Evolutionary conservation across 2,329 filamentous ascomycete genomes (phyloP), one percentile per base, ranked within the genome.

Genomic region (Trichoderma sp.): DNA sequence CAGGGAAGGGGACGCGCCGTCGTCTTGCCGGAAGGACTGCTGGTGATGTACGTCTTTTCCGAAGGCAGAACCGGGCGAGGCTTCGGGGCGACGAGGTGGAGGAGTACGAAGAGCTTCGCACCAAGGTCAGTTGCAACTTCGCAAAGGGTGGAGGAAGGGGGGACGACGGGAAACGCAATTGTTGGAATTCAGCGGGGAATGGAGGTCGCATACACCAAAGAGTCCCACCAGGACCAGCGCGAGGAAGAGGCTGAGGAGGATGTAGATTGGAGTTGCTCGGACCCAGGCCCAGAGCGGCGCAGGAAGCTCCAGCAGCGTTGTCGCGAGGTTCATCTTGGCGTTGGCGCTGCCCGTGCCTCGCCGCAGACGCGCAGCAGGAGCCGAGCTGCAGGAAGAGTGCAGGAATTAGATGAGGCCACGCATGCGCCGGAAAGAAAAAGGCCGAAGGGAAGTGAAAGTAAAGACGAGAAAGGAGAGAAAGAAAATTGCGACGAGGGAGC

Each of bases 1-100:
- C 91, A 97, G 12, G 93, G 90, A 30, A 97, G 82, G 69, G 78
- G 75, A 80, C 86, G 69, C 6, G 76, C 72, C 0, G 68, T 47
- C 12, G 75, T 74, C 26, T 71, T 71, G 14, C 81, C 80, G 70
- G 89, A 82, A 47, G 88, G 83, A 44, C 87, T 81, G 47, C 92
- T 89, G 4, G 92, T 96, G 56, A 87, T 84, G 81, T 94, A 99
- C 44, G 84, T 88, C 80, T 95, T 97, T 76, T 99, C 95, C 39
- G 91, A 92, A 4, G 85, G 82, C 41, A 88, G 82, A 2, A 91
- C 85, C 26, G 83, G 79, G 64, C 95, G 90, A 10, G 95, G 95
- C 58, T 88, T 87, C 17, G 93, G 93, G 9, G 93, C 93, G 74
- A 96, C 82, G 66, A 92, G 76, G 74, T 87, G 88, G 56, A 97